A percentile compares a stretch with the other conserved stretches of the same genome.
These are phyloP conservation scores for Prunus padus DNA, from an alignment of 306 rosid species.

Conservation along the genomic window DNA sequence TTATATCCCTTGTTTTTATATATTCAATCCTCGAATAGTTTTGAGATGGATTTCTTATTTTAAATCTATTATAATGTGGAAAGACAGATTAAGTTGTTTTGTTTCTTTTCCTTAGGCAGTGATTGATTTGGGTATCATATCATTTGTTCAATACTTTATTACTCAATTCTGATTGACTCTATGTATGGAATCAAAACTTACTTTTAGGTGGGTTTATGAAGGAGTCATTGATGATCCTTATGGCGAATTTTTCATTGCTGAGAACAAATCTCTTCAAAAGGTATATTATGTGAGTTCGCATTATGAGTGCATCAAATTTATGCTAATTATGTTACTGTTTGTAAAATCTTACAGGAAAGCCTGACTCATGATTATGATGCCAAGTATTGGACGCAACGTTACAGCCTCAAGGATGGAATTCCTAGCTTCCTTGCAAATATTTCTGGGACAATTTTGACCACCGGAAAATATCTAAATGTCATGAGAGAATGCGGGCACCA, in stretches of 20 bases:
- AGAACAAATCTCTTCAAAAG: constrained; percentile 88
- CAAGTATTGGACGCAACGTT: constrained; percentile 89
- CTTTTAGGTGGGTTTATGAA: constrained; percentile 90
- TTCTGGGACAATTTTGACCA: constrained; percentile 86
- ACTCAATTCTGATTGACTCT: constrained; percentile 22
- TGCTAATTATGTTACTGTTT: constrained; percentile 27
- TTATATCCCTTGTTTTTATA: not conserved
- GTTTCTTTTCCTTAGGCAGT: not conserved
- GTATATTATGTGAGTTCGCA: constrained; percentile 35
- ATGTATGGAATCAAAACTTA: constrained; percentile 30
- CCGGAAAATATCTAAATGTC: constrained; percentile 96
- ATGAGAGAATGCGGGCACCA: constrained; percentile 98
- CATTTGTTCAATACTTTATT: not conserved
- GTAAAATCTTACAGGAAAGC: constrained; percentile 67
- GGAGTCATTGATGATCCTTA: constrained; percentile 98
- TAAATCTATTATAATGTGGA: not conserved
- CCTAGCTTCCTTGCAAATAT: constrained; percentile 86
- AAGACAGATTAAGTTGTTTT: not conserved
- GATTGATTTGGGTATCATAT: constrained; percentile 12
- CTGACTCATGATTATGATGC: constrained; percentile 88
- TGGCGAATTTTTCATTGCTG: constrained; percentile 89
- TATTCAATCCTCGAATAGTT: not conserved
- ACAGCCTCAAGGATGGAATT: constrained; percentile 97
- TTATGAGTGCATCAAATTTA: constrained; percentile 20
- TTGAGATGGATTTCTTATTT: not conserved